Evolutionary conservation across 2,329 filamentous ascomycete genomes (phyloP), one percentile per base, ranked within the genome.

Genomic region (Ilyonectria robusta): DNA sequence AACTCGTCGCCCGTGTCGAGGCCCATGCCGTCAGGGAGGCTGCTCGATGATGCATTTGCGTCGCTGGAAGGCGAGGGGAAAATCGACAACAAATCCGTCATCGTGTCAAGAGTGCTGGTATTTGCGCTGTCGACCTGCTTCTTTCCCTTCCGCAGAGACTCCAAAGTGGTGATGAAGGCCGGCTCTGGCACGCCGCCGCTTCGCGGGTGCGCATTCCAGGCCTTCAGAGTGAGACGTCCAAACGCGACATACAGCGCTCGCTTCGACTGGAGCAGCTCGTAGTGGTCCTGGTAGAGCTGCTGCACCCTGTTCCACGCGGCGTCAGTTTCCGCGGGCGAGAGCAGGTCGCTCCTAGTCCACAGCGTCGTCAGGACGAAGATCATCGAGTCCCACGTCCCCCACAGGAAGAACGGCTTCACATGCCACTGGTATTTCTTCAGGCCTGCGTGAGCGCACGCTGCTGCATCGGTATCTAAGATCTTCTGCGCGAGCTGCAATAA

Each of bases 391-490:
- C 78, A 81, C 8, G 57, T 56, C 4, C 62, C 62, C 62, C 62
- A 65, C 33, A 80, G 61, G 65, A 78, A 82, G 53, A 81, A 81
- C 3, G 73, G 71, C 50, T 70, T 71, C 15, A 77, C 72, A 55
- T 79, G 74, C 80, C 80, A 82, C 9, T 69, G 70, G 54, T 71
- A 80, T 33, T 68, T 73, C 19, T 66, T 69, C 4, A 78, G 62
- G 1, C 67, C 68, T 2, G 68, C 44, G 31, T 79, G 71, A 2
- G 68, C 62, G 57, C 77, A 75, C 8, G 76, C 70, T 7, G 78
- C 75, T 8, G 71, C 69, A 65, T 81, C 82, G 68, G 74, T 82
- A 71, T 75, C 78, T 59, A 75, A 63, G 42, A 82, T 83, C 59
- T 81, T 81, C 35, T 76, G 73, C 17, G 84, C 77, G 9, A 84